These are phyloP conservation scores for Monosporozyma yasuniensis DNA, from an alignment of 805 yeast species.

Conservation along the genomic window DNA sequence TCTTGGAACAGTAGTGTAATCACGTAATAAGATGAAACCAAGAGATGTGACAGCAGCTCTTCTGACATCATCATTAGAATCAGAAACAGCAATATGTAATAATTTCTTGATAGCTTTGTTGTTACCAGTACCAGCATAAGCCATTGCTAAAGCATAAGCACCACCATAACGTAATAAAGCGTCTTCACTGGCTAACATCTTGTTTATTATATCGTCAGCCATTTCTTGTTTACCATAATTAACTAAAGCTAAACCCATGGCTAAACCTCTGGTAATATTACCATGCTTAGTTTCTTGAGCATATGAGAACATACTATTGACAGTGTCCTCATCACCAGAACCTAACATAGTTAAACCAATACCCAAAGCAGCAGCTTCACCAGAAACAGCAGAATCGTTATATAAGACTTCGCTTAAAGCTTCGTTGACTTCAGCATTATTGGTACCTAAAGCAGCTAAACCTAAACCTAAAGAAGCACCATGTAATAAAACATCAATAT, in stretches of 20 bases:
- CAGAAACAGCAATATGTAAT: slow-evolving; percentile 90
- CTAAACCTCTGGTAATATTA: slow-evolving; percentile 86
- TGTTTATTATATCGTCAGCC: slow-evolving; percentile 61
- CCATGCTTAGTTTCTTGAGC: slow-evolving; percentile 96
- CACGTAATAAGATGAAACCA: slow-evolving; percentile 85
- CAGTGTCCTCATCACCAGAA: slow-evolving; percentile 60
- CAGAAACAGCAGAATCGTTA: slow-evolving; percentile 86
- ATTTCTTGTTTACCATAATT: slow-evolving; percentile 78
- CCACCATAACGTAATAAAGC: slow-evolving; percentile 92
- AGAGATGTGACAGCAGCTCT: slow-evolving; percentile 89
- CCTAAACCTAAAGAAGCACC: slow-evolving; percentile 96
- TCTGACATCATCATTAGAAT: slow-evolving; percentile 92
- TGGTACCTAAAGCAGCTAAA: slow-evolving; percentile 93
- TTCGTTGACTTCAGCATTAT: slow-evolving; percentile 64
- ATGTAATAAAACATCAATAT: slow-evolving; percentile 76
- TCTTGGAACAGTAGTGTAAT: slow-evolving; percentile 87
- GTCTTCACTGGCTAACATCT: slow-evolving; percentile 64
- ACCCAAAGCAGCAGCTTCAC: slow-evolving; percentile 92
- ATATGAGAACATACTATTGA: slow-evolving; percentile 75
- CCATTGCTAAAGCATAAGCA: slow-evolving; percentile 86
- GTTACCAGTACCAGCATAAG: slow-evolving; percentile 94
- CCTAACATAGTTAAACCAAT: slow-evolving; percentile 97
- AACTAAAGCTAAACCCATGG: slow-evolving; percentile 79
- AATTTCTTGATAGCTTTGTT: slow-evolving; percentile 78
- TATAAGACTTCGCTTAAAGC: slow-evolving; percentile 75